Base-by-base conservation (phyloP, 2,329 filamentous ascomycete species). In the Phialophora macrospora region DNA sequence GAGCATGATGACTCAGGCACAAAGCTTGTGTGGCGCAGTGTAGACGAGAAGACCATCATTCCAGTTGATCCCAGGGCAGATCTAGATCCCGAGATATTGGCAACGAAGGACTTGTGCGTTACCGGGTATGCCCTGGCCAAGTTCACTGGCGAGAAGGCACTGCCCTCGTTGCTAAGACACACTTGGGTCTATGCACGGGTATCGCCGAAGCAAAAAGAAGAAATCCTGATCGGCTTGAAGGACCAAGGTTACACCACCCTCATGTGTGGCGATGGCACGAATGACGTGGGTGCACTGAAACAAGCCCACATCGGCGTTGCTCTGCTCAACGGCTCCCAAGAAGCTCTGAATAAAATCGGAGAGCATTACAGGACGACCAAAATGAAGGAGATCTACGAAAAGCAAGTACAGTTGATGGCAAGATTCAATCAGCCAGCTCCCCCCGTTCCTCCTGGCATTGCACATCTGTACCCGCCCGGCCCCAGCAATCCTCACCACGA, bases 371-470 rank as follows among this genome's bases (percentile, higher is more conserved):
- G 95, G 72, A 96, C 93, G 78, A 96, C 90, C 48, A 96, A 93
- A 84, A 96, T 99, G 91, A 98, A 97, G 84, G 93, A 97, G 71
- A 87, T 99, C 70, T 99, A 99, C 77, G 92, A 98, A 81, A 98
- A 99, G 83, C 95, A 99, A 78, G 86, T 90, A 63, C 83, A 88
- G 55, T 85, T 99, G 77, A 97, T 99, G 92, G 87, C 90, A 75
- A 88, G 94, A 70, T 99, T 98, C 85, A 97, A 96, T 77, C 93
- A 97, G 78, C 92, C 93, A 14, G 78, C 88, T 1, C 95, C 95
- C n/a, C 95, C 95, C 0, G 91, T 98, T 0, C 95, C 95, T n/a
- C 81, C 89, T 66, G 83, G 93, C 73, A 97, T 99, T 72, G 95
- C 95, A 30, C 95, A 99, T 76, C 82, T 99, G 32, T 99, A 96